Percentiles rank a stretch among this genome's conserved stretches.
Conservation (phyloP, 306 rosid species). For the Citrullus mucosospermus region DNA sequence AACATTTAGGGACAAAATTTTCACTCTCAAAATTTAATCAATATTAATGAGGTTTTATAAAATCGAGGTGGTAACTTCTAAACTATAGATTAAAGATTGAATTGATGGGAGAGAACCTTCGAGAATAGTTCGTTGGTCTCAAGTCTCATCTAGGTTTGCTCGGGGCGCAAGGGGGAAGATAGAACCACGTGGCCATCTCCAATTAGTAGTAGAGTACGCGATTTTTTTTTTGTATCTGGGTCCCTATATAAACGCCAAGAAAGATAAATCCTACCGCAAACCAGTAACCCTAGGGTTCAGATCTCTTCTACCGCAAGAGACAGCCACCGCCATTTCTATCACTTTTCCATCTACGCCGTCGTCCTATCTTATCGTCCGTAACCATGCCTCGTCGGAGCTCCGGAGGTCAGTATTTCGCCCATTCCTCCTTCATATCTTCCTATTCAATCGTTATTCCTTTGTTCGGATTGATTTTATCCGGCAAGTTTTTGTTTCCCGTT, state of each 20-base stretch:
- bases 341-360: not conserved
- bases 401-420: not conserved
- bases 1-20: too few relatives aligned
- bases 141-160: not conserved
- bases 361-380: not conserved
- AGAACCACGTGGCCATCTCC: not conserved
- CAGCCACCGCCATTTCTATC: not conserved
- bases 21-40: too few relatives aligned
- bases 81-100: too few relatives aligned
- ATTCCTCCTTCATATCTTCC: not conserved
- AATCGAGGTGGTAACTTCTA: too few relatives aligned
- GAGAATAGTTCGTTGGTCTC: not conserved
- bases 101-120: not conserved
- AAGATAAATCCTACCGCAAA: not conserved
- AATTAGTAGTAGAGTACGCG: not conserved
- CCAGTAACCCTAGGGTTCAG: not conserved
- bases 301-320: not conserved
- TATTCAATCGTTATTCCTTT: not conserved
- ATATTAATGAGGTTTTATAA: too few relatives aligned
- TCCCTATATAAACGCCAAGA: not conserved
- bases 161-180: not conserved
- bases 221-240: not conserved
- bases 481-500: not conserved
- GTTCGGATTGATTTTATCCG: not conserved
- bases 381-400: slow-evolving; percentile 10